These are phyloP conservation scores for Helotiales sp. DNA, from an alignment of 2,329 filamentous ascomycete genomes.

Conservation along the genomic window DNA sequence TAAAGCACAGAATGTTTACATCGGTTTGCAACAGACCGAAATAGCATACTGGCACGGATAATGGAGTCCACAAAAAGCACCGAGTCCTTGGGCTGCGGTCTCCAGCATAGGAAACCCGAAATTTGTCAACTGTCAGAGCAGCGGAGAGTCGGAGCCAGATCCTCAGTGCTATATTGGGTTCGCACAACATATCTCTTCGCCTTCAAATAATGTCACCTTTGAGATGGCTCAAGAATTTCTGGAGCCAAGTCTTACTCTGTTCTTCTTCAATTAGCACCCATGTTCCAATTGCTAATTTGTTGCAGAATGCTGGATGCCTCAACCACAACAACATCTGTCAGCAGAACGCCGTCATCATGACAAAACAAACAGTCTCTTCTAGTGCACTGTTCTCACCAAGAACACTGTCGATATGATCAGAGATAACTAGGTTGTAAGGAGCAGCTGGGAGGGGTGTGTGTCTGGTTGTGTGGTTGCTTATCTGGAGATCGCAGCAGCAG, in stretches of 20 bases:
- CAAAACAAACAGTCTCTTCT: neutral
- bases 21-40: slow-evolving; percentile 26
- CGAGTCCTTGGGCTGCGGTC: slow-evolving; percentile 46
- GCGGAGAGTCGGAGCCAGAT: slow-evolving; percentile 26
- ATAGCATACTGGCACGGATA: slow-evolving; percentile 35
- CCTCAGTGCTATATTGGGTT: slow-evolving; percentile 41
- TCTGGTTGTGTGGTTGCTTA: neutral
- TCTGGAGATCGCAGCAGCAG: slow-evolving; percentile 4
- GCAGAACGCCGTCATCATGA: slow-evolving; percentile 11
- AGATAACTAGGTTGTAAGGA: slow-evolving; percentile 1
- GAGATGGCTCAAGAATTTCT: too few species aligned
- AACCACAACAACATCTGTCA: slow-evolving; percentile 39
- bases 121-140: slow-evolving; percentile 39
- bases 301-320: neutral
- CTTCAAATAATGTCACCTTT: slow-evolving; percentile 42
- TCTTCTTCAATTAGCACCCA: too few species aligned
- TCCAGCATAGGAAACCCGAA: slow-evolving; percentile 39
- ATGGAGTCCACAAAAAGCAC: slow-evolving; percentile 45
- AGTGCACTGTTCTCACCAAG: slow-evolving; percentile 9
- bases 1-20: slow-evolving; percentile 21
- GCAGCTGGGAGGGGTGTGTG: slow-evolving; percentile 5
- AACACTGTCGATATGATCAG: slow-evolving; percentile 7
- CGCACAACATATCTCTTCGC: slow-evolving; percentile 31
- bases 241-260: too few species aligned
- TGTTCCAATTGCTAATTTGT: too few species aligned